Evolutionary conservation across 2,329 filamentous ascomycete genomes (phyloP).

Genomic region (Hyphodiscus sp.): DNA sequence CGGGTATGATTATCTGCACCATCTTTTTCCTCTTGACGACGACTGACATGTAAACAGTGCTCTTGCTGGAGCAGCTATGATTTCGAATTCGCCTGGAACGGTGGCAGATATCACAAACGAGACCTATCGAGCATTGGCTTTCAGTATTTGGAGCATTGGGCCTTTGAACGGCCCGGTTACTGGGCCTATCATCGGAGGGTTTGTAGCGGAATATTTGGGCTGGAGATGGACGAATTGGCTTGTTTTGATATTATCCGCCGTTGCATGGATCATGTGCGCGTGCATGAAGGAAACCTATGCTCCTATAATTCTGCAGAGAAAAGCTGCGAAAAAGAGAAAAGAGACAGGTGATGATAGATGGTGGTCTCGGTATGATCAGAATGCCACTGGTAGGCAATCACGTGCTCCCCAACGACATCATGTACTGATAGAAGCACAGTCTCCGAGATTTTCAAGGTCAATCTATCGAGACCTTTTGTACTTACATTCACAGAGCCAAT

Average conservation of each 20-base stretch:
- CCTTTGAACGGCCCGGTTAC: slow-evolving; percentile 67
- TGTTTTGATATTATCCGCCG: slow-evolving; percentile 63
- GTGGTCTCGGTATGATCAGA: slow-evolving; percentile 61
- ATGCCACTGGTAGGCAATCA: slow-evolving; percentile 1
- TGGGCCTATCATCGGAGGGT: slow-evolving; percentile 73
- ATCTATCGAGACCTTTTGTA: slow-evolving; percentile 69
- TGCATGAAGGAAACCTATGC: slow-evolving; percentile 70
- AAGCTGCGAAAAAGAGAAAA: slow-evolving; percentile 57
- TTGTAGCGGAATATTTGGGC: slow-evolving; percentile 68
- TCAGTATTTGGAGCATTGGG: slow-evolving; percentile 77
- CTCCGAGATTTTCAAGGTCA: slow-evolving; percentile 62
- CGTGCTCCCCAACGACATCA: not conserved
- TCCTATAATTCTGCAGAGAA: slow-evolving; percentile 61
- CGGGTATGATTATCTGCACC: slow-evolving; percentile 41
- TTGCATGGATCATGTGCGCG: slow-evolving; percentile 51
- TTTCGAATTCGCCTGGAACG: slow-evolving; percentile 76
- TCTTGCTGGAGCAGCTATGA: slow-evolving; percentile 70
- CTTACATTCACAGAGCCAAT: slow-evolving; percentile 80
- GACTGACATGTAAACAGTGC: slow-evolving; percentile 35
- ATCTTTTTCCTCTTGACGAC: not conserved
- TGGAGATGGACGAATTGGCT: slow-evolving; percentile 90
- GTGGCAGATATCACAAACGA: slow-evolving; percentile 79
- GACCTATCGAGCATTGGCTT: slow-evolving; percentile 72
- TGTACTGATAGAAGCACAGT: slow-evolving; percentile 38
- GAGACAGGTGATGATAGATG: slow-evolving; percentile 65